phyloP scores from a whole-genome alignment of 306 rosid genomes.

The Hippophae rhamnoides region DNA sequence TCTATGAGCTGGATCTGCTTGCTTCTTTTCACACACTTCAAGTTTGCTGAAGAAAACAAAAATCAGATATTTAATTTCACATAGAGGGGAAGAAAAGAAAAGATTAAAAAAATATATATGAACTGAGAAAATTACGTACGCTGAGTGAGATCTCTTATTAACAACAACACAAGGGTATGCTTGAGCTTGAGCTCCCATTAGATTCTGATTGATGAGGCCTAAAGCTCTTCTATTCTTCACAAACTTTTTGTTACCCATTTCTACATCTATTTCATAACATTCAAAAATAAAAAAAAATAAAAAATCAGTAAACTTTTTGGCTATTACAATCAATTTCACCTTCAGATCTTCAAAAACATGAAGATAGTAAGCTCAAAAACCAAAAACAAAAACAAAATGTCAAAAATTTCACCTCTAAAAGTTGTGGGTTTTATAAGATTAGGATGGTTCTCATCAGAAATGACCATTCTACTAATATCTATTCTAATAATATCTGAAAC shows the following conservation, averaged over 20 bases:
- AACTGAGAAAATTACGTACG: slow-evolving; percentile 51
- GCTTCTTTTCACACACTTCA: slow-evolving; percentile 65
- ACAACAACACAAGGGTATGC: slow-evolving; percentile 60
- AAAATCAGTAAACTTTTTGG: slow-evolving; percentile 9
- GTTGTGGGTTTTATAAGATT: slow-evolving; percentile 45
- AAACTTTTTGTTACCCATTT: slow-evolving; percentile 36
- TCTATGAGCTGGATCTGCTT: slow-evolving; percentile 77
- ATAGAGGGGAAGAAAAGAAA: neutral
- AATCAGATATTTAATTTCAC: neutral
- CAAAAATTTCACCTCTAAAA: slow-evolving; percentile 34
- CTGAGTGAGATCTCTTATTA: slow-evolving; percentile 65
- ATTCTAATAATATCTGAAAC: slow-evolving; percentile 10
- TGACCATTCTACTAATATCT: slow-evolving; percentile 32
- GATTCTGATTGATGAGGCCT: slow-evolving; percentile 48
- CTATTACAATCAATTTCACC: slow-evolving; percentile 8
- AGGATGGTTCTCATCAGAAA: slow-evolving; percentile 44
- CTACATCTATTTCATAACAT: slow-evolving; percentile 33
- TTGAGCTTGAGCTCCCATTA: slow-evolving; percentile 46
- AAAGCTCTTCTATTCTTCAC: slow-evolving; percentile 70
- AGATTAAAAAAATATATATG: neutral
- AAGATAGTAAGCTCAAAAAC: neutral
- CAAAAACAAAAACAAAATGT: neutral
- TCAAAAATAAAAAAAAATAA: slow-evolving; percentile 2
- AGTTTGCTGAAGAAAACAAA: slow-evolving; percentile 34
- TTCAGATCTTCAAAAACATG: slow-evolving; percentile 5